Percentiles rank a stretch among this genome's conserved stretches.
Conservation (phyloP, 2,329 filamentous ascomycete species). For the Monosporascus sp. region DNA sequence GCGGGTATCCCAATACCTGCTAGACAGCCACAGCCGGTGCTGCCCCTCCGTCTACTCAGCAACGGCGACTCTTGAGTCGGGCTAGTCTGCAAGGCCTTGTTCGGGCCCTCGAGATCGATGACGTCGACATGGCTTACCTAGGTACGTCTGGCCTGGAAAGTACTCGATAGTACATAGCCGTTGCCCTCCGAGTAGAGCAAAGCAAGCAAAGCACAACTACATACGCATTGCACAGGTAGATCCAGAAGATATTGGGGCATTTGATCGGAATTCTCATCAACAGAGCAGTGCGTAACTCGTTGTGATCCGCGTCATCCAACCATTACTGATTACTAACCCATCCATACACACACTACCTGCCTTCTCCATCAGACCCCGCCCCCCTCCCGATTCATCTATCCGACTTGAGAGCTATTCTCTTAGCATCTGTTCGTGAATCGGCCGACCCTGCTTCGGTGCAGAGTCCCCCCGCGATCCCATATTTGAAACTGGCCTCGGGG, state of each 20-base stretch:
- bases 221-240: no score
- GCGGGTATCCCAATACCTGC: no score
- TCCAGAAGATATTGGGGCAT: not conserved
- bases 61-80: no score
- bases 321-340: not conserved
- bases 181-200: no score
- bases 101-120: no score
- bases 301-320: not conserved
- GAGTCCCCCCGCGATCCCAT: not conserved
- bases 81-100: no score
- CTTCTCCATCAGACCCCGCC: not conserved
- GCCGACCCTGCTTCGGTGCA: not conserved
- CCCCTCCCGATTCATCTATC: not conserved
- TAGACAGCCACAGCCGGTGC: no score
- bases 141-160: no score
- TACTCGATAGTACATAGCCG: no score
- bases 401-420: not conserved
- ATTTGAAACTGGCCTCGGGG: not conserved
- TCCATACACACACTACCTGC: not conserved
- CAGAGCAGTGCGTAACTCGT: not conserved
- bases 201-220: no score
- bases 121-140: no score
- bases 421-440: not conserved
- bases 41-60: no score
- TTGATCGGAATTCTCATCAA: not conserved